phyloP scores from a whole-genome alignment of 305 asterid genomes.

The Rubia peregrina region DNA sequence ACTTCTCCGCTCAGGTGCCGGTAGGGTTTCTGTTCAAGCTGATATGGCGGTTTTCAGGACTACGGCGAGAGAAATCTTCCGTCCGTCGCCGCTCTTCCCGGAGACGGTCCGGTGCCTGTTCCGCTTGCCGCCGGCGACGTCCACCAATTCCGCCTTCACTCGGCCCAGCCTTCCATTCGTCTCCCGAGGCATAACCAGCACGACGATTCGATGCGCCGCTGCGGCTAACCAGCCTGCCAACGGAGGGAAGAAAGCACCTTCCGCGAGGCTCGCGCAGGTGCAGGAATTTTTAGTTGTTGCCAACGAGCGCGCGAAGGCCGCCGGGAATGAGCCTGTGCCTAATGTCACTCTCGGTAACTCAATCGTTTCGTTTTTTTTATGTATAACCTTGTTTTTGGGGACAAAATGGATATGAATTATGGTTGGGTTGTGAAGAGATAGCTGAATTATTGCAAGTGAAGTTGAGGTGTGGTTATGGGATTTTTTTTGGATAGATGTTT shows the following conservation, averaged over 20 bases:
- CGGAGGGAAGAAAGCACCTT: slow-evolving; percentile 61
- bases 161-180: slow-evolving; percentile 16
- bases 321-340: slow-evolving; percentile 64
- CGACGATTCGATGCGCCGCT: slow-evolving; percentile 40
- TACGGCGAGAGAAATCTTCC: slow-evolving; percentile 40
- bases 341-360: slow-evolving; percentile 59
- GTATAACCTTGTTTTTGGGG: not conserved
- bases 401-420: not conserved
- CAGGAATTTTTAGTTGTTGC: slow-evolving; percentile 50
- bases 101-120: slow-evolving; percentile 20
- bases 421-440: not conserved
- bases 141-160: not conserved
- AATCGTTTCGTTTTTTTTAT: not conserved
- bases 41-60: slow-evolving; percentile 48
- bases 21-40: slow-evolving; percentile 23
- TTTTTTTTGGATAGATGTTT: not conserved
- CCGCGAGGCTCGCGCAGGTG: slow-evolving; percentile 58
- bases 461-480: not conserved
- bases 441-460: not conserved
- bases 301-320: slow-evolving; percentile 64
- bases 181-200: slow-evolving; percentile 22
- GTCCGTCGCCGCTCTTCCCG: slow-evolving; percentile 28
- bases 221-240: slow-evolving; percentile 43
- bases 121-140: slow-evolving; percentile 17
- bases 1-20: not conserved